phyloP scores from a whole-genome alignment of 805 yeast species.

The Wickerhamomyces strasburgensis region DNA sequence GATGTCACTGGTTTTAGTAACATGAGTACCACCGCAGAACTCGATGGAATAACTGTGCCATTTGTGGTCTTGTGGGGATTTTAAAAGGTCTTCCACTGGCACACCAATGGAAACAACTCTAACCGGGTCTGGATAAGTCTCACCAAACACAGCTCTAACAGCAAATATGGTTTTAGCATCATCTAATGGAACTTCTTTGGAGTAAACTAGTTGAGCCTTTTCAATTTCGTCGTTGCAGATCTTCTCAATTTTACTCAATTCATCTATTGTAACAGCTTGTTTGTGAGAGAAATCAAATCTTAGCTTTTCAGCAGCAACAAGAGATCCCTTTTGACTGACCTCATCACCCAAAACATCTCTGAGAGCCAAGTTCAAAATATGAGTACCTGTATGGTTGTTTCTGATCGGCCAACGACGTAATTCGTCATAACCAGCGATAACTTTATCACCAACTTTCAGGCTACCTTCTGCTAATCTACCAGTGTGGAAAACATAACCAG shows the following conservation, averaged over 20 bases:
- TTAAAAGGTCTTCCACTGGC: slow-evolving; percentile 75
- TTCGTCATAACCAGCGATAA: slow-evolving; percentile 87
- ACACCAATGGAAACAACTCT: slow-evolving; percentile 95
- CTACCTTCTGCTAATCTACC: slow-evolving; percentile 79
- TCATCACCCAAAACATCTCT: slow-evolving; percentile 82
- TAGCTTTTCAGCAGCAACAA: slow-evolving; percentile 91
- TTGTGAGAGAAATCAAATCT: slow-evolving; percentile 96
- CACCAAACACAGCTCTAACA: slow-evolving; percentile 97
- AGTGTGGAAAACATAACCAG: slow-evolving; percentile 93
- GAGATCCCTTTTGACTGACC: slow-evolving; percentile 93
- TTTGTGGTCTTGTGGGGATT: slow-evolving; percentile 61
- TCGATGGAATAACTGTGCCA: slow-evolving; percentile 84
- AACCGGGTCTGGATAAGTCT: slow-evolving; percentile 98
- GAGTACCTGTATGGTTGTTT: slow-evolving; percentile 98
- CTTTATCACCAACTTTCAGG: slow-evolving; percentile 59
- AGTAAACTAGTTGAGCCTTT: slow-evolving; percentile 65
- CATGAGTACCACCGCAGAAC: slow-evolving; percentile 99
- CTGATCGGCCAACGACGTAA: slow-evolving; percentile 93
- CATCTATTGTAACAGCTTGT: slow-evolving; percentile 68
- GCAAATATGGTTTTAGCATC: slow-evolving; percentile 74
- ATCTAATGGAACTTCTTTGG: slow-evolving; percentile 75
- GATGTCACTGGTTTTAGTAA: slow-evolving; percentile 85
- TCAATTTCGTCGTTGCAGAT: slow-evolving; percentile 70
- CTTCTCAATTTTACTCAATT: slow-evolving; percentile 70
- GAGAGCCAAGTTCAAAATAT: slow-evolving; percentile 83